Conservation (phyloP, 2,329 filamentous ascomycete genomes). For the Daldinia sp. region DNA sequence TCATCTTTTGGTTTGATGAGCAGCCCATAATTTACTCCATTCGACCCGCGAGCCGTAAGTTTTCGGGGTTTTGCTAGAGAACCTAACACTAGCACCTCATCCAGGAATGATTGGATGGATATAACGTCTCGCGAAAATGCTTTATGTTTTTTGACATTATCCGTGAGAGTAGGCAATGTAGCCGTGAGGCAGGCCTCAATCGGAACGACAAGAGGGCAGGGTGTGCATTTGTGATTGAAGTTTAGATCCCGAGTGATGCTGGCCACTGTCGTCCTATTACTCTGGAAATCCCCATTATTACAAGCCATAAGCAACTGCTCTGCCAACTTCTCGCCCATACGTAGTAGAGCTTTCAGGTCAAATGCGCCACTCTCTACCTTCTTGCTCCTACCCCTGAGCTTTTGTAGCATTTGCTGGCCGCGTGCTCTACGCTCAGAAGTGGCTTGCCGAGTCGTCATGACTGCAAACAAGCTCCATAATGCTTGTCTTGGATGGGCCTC, state of each 20-base stretch:
- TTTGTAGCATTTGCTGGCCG: conserved; percentile 65
- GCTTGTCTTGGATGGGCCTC: conserved; percentile 89
- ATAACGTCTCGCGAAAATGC: conserved; percentile 89
- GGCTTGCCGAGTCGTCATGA: conserved; percentile 82
- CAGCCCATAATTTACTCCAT: conserved; percentile 88
- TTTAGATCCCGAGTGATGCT: conserved; percentile 82
- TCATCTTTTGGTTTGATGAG: conserved; percentile 99
- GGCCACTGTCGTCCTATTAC: conserved; percentile 73
- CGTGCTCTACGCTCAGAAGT: conserved; percentile 69
- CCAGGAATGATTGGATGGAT: conserved; percentile 82
- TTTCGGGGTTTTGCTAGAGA: conserved; percentile 94
- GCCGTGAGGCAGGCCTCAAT: conserved; percentile 87
- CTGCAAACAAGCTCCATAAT: conserved; percentile 89
- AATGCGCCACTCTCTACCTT: conserved; percentile 64
- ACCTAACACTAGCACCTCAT: conserved; percentile 89
- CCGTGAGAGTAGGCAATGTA: conserved; percentile 79
- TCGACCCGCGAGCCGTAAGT: conserved; percentile 86
- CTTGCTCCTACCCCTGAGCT: conserved; percentile 61
- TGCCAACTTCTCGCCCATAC: conserved; percentile 83
- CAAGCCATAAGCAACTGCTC: conserved; percentile 85
- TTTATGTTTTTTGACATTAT: conserved; percentile 80
- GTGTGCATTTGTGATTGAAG: conserved; percentile 87
- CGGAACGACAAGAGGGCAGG: conserved; percentile 88
- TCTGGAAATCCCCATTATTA: conserved; percentile 78
- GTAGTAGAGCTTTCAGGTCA: conserved; percentile 79